A percentile compares a stretch with the other conserved stretches of the same genome.
phyloP scores from a whole-genome alignment of 2,329 filamentous ascomycete genomes.

The Trichoderma cornu-damae region DNA sequence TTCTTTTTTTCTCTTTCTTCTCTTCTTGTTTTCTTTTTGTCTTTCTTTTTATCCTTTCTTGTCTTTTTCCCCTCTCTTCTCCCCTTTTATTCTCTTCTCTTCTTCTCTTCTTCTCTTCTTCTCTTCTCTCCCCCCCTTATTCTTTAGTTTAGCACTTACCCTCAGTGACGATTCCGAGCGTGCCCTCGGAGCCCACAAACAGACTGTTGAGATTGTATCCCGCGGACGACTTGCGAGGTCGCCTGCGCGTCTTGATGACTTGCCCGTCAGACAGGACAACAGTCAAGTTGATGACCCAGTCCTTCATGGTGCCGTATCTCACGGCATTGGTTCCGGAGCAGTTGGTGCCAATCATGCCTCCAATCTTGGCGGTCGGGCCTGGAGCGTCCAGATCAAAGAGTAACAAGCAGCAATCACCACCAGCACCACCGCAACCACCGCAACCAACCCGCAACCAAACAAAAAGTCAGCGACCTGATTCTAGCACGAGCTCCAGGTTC shows the following conservation, averaged over 20 bases:
- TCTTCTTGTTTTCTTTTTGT: too few species aligned
- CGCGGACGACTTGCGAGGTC: constrained; percentile 76
- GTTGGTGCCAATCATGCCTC: constrained; percentile 78
- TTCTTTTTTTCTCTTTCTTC: not conserved
- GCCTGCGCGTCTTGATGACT: constrained; percentile 69
- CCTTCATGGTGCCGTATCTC: constrained; percentile 79
- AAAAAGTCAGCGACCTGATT: not conserved
- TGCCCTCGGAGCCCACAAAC: constrained; percentile 79
- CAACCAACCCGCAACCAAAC: too few species aligned
- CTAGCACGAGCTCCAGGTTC: not conserved
- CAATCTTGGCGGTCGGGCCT: constrained; percentile 66
- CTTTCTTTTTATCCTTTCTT: not conserved
- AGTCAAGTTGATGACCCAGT: constrained; percentile 79
- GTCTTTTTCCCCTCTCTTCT: too few species aligned
- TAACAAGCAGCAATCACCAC: too few species aligned
- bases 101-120: not conserved
- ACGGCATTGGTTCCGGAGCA: constrained; percentile 75
- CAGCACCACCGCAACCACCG: not conserved
- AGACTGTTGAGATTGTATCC: constrained; percentile 78
- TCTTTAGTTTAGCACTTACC: constrained; percentile 35
- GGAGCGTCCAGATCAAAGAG: too few species aligned
- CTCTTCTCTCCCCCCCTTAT: not conserved
- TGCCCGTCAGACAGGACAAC: constrained; percentile 75
- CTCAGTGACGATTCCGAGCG: constrained; percentile 75
- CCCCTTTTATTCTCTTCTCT: too few species aligned